phyloP scores from a whole-genome alignment of 2,329 filamentous ascomycete genomes.

The Mycosphaerelloides madeirae region DNA sequence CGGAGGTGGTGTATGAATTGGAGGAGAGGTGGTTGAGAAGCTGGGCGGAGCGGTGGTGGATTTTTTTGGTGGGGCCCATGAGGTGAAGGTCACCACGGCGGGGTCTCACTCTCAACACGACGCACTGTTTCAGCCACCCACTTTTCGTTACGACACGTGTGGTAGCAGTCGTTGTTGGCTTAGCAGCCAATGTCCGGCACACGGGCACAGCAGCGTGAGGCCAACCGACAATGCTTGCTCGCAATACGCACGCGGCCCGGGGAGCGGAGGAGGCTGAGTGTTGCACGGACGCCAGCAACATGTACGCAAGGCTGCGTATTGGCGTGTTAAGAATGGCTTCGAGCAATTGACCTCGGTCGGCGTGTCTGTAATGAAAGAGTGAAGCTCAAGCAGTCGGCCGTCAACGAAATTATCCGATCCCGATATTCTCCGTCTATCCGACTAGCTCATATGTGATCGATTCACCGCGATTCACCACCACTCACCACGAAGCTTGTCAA shows the following conservation, averaged over 20 bases:
- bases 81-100: too few species aligned
- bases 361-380: neutral
- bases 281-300: too few species aligned
- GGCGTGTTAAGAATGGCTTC: too few species aligned
- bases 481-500: neutral
- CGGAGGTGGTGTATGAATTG: constrained; percentile 6
- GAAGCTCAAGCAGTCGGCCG: neutral
- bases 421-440: too few species aligned
- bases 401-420: neutral
- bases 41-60: constrained; percentile 23
- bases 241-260: constrained; percentile 2
- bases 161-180: neutral
- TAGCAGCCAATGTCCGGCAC: neutral
- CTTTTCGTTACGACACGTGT: constrained; percentile 8
- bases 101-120: too few species aligned
- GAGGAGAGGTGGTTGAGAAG: constrained; percentile 21
- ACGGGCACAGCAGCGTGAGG: neutral
- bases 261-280: constrained; percentile 1
- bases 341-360: constrained; percentile 7
- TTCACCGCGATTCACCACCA: too few species aligned
- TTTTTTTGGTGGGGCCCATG: constrained; percentile 20
- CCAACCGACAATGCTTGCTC: constrained; percentile 7
- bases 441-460: too few species aligned
- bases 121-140: neutral
- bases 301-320: too few species aligned